A percentile compares a stretch with the other conserved stretches of the same genome.
Evolutionary conservation across 441 rosid species (phyloP).

Genomic region (Adansonia grandidieri): DNA sequence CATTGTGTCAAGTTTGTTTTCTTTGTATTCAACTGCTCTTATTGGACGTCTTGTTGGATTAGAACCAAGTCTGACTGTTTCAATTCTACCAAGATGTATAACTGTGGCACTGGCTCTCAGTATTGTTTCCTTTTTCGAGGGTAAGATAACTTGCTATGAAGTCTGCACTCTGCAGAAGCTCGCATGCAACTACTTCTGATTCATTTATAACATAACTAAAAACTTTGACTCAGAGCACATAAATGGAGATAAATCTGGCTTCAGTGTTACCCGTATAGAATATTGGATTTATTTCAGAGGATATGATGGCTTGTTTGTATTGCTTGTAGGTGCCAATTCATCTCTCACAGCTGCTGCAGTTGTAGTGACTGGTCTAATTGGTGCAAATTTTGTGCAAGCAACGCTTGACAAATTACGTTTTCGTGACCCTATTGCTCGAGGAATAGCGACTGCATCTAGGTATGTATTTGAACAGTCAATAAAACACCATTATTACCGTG

Average conservation of each 20-base stretch:
- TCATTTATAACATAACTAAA: neutral
- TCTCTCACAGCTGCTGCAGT: constrained; percentile 95
- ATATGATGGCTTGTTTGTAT: neutral
- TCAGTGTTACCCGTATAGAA: neutral
- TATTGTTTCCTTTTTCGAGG: constrained; percentile 89
- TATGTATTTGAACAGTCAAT: constrained; percentile 31
- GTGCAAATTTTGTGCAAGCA: constrained; percentile 94
- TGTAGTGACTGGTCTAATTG: constrained; percentile 91
- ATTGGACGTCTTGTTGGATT: constrained; percentile 76
- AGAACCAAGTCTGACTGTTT: constrained; percentile 74
- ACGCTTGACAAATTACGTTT: constrained; percentile 72
- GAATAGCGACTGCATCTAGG: constrained; percentile 98
- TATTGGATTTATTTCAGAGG: neutral
- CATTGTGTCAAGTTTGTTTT: constrained; percentile 75
- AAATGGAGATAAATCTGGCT: constrained; percentile 4
- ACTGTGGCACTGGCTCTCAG: constrained; percentile 96
- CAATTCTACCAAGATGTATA: constrained; percentile 91
- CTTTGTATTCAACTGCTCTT: constrained; percentile 94
- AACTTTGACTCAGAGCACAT: neutral
- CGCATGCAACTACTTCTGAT: neutral
- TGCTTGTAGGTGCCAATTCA: constrained; percentile 78
- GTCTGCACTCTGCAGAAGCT: neutral
- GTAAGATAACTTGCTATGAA: constrained; percentile 33
- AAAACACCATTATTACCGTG: neutral
- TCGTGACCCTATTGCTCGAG: constrained; percentile 93